Base-by-base conservation (phyloP, 2,329 filamentous ascomycete species). In the Stachybotrys chlorohalonatus region DNA sequence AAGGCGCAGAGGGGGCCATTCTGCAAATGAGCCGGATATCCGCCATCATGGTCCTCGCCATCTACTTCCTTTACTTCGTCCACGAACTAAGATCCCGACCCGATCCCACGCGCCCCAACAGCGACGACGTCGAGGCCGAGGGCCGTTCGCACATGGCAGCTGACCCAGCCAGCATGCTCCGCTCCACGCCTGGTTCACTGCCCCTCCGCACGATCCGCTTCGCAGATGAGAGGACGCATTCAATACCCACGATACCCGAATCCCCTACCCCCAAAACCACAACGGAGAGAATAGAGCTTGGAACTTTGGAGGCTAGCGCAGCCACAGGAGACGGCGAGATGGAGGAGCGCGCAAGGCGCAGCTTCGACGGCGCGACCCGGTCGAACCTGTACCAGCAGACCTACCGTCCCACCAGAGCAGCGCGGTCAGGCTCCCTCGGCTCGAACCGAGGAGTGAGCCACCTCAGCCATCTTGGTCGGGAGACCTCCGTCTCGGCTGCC, bases 11-110 rank as follows among this genome's bases (percentile, higher is more conserved):
- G 55, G 68, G 64, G 2, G 77, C 82, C 48, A 87, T 87, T 0
- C 69, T 93, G 48, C 80, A 86, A 63, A 85, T 93, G 64, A 91
- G 87, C 67, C 83, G 89, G 52, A 87, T 87, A 53, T 90, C 88
- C 1, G 89, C 87, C 63, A 78, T 93, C 47, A 83, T 92, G 48
- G 77, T 92, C 1, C 73, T 93, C 1, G 66, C 88, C 31, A 83
- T 90, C 15, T 93, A 93, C 65, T 78, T 76, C 17, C 78, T 84
- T 53, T 93, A 92, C 61, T 81, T 93, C 6, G 73, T 86, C 59
- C 90, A 92, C 68, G 88, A 92, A 68, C 79, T 93, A 52, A 87
- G 85, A 61, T 84, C 86, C 1, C 86, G 42, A 75, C 78, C 15
- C 46, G 17, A 47, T 8, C 36, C 51, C 60, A 5, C 51, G 53